Evolutionary conservation across 352 stramenopile genomes (phyloP).

Genomic region (Plasmopara muralis): DNA sequence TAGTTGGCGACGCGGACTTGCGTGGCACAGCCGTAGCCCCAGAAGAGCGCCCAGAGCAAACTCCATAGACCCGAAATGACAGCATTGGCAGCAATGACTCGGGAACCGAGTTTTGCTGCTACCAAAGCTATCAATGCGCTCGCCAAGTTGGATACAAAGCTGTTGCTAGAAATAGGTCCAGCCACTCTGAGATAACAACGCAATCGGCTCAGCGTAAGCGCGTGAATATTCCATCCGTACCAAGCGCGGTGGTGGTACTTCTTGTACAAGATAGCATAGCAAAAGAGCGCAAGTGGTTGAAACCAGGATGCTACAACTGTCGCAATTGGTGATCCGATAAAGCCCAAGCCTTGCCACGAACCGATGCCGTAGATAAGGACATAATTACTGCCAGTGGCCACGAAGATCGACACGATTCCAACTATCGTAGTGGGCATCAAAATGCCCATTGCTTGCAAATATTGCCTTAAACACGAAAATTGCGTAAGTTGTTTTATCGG

Average conservation of each 20-base stretch:
- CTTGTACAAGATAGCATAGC: constrained; percentile 57
- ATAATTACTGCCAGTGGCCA: constrained; percentile 56
- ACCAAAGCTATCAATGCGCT: constrained; percentile 62
- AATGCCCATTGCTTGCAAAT: constrained; percentile 63
- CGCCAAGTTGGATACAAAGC: constrained; percentile 65
- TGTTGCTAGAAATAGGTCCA: constrained; percentile 62
- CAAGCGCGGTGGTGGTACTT: constrained; percentile 49
- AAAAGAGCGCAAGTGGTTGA: constrained; percentile 51
- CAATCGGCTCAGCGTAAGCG: constrained; percentile 39
- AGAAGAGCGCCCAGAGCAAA: constrained; percentile 70
- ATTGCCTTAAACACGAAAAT: constrained; percentile 32
- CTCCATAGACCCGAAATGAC: constrained; percentile 64
- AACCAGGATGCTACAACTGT: constrained; percentile 77
- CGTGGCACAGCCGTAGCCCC: constrained; percentile 71
- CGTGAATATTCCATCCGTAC: constrained; percentile 45
- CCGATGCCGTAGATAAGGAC: constrained; percentile 65
- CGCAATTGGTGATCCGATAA: constrained; percentile 68
- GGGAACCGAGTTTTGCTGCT: constrained; percentile 48
- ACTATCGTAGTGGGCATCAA: constrained; percentile 59
- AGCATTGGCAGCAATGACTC: constrained; percentile 59
- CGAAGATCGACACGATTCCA: constrained; percentile 50
- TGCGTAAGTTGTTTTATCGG: not conserved
- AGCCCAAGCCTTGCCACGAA: constrained; percentile 50
- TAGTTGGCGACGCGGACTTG: constrained; percentile 77
- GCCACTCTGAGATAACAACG: constrained; percentile 44